These are phyloP conservation scores for Salix brachista DNA, from an alignment of 345 rosid species.

Conservation along the genomic window DNA sequence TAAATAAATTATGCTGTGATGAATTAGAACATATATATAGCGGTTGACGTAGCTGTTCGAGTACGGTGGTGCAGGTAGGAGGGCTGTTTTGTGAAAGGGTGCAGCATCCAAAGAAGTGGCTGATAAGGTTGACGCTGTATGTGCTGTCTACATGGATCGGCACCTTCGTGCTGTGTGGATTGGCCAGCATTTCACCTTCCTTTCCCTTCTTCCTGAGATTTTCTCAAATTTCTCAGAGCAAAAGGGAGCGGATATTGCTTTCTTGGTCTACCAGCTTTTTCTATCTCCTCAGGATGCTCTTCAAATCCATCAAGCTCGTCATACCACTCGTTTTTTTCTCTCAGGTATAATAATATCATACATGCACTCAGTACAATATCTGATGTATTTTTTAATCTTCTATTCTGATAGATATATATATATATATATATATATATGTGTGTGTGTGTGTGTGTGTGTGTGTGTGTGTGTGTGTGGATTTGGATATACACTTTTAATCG, in stretches of 20 bases:
- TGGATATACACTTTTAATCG: too few species aligned
- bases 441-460: too few species aligned
- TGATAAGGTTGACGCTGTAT: conserved; percentile 49
- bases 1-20: too few species aligned
- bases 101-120: conserved; percentile 72
- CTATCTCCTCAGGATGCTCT: conserved; percentile 46
- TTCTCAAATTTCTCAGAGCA: conserved; percentile 35
- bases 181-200: conserved; percentile 33
- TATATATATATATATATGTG: too few species aligned
- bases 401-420: too few species aligned
- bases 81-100: conserved; percentile 50
- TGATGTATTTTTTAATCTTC: too few species aligned
- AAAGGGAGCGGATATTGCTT: conserved; percentile 43
- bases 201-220: conserved; percentile 57
- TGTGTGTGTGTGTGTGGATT: too few species aligned
- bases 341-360: conserved; percentile 31
- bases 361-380: too few species aligned
- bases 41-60: too few species aligned
- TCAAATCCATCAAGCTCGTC: conserved; percentile 55
- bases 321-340: conserved; percentile 60
- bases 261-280: conserved; percentile 58
- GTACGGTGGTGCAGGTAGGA: conserved; percentile 38
- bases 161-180: conserved; percentile 65
- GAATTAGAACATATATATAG: too few species aligned
- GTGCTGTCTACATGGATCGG: conserved; percentile 68